Conservation (phyloP, 306 rosid species). For the Vigna angularis region DNA sequence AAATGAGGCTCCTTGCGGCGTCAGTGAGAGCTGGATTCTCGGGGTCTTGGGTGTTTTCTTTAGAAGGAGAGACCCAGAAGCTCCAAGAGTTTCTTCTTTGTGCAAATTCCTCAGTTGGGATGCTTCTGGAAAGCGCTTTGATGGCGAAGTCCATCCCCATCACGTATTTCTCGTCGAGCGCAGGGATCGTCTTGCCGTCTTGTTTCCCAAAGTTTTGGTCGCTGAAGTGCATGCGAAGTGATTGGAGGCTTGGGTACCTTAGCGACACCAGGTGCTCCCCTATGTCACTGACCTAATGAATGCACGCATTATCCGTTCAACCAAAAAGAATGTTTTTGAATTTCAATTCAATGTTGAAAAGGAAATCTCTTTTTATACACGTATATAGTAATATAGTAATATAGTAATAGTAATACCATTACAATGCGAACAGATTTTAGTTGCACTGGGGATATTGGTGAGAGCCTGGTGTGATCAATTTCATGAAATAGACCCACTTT, state of each 20-base stretch:
- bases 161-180: conserved; percentile 65
- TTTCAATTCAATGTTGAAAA: background rate
- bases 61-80: conserved; percentile 65
- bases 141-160: conserved; percentile 63
- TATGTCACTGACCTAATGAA: conserved; percentile 67
- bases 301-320: background rate
- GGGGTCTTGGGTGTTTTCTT: conserved; percentile 14
- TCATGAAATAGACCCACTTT: conserved; percentile 72
- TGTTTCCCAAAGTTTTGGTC: conserved; percentile 45
- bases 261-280: conserved; percentile 53
- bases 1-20: conserved; percentile 39
- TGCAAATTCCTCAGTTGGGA: conserved; percentile 55
- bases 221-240: conserved; percentile 67
- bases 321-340: background rate
- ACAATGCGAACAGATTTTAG: conserved; percentile 65
- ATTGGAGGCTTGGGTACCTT: conserved; percentile 72
- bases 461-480: conserved; percentile 69
- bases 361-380: background rate
- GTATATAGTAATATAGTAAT: background rate
- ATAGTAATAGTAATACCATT: conserved; percentile 57
- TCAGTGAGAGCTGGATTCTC: conserved; percentile 40
- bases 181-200: conserved; percentile 61
- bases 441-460: conserved; percentile 58
- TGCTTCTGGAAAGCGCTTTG: conserved; percentile 59
- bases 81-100: conserved; percentile 60